Percentiles rank a stretch among this genome's conserved stretches.
Evolutionary conservation across 805 yeast species (phyloP).

Genomic region (Lipomyces yamanashiensis): DNA sequence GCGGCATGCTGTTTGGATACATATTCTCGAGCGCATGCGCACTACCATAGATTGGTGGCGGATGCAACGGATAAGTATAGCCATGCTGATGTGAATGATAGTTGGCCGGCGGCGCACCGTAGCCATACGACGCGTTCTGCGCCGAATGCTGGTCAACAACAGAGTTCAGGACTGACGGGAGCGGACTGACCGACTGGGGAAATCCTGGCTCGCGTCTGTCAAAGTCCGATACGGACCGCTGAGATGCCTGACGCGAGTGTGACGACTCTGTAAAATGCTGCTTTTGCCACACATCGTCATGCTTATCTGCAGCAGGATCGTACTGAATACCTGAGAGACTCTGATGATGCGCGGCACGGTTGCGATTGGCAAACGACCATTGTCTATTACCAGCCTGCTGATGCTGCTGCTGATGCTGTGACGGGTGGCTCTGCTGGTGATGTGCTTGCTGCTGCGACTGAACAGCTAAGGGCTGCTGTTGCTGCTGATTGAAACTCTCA

Average conservation of each 20-base stretch:
- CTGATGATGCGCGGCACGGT: slow-evolving; percentile 25
- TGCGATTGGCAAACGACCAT: slow-evolving; percentile 31
- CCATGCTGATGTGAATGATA: slow-evolving; percentile 11
- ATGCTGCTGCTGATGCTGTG: slow-evolving; percentile 10
- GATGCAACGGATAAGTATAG: slow-evolving; percentile 2
- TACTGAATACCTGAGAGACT: slow-evolving; percentile 28
- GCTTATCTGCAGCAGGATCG: slow-evolving; percentile 27
- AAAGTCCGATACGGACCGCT: slow-evolving; percentile 29
- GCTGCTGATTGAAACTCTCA: slow-evolving; percentile 34
- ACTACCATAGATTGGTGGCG: slow-evolving; percentile 4
- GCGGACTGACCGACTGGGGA: slow-evolving; percentile 18
- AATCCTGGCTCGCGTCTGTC: slow-evolving; percentile 27
- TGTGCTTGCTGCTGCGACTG: slow-evolving; percentile 15
- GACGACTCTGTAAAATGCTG: slow-evolving; percentile 12
- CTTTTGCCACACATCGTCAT: slow-evolving; percentile 14
- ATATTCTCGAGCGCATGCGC: slow-evolving; percentile 9
- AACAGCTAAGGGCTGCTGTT: slow-evolving; percentile 11
- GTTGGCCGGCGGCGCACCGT: slow-evolving; percentile 9
- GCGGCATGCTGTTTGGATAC: slow-evolving; percentile 1
- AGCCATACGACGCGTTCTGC: slow-evolving; percentile 13
- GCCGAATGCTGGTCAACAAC: background rate
- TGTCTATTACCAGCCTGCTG: slow-evolving; percentile 1
- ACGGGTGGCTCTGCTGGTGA: slow-evolving; percentile 2
- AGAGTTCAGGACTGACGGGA: slow-evolving; percentile 3
- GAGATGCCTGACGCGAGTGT: slow-evolving; percentile 34